Conservation (phyloP, 1,139 yeast genomes). For the Pichia terricola region DNA sequence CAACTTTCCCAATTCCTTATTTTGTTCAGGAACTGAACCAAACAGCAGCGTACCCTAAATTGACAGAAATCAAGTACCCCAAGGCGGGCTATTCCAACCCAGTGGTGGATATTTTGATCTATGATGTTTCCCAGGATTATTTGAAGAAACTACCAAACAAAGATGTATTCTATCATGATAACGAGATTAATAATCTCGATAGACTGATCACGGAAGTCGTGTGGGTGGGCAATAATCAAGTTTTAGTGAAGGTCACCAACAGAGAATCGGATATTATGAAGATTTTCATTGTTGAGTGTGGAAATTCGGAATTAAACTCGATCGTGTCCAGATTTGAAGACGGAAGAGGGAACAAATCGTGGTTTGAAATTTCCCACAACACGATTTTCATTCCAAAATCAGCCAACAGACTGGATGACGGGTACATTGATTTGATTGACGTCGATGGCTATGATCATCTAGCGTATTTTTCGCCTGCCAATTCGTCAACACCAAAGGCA, state of each 20-base stretch:
- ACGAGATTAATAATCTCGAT: conserved; percentile 23
- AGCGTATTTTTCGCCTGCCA: conserved; percentile 48
- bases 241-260: conserved; percentile 38
- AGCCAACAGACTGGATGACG: conserved; percentile 37
- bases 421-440: conserved; percentile 46
- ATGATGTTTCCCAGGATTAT: conserved; percentile 20
- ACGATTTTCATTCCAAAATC: conserved; percentile 64
- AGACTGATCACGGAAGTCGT: conserved; percentile 26
- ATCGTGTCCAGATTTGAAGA: conserved; percentile 32
- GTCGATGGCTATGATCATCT: conserved; percentile 46
- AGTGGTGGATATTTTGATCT: conserved; percentile 30
- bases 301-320: conserved; percentile 19
- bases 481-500: conserved; percentile 28
- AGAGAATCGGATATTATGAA: conserved; percentile 36
- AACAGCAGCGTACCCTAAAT: conserved; percentile 33
- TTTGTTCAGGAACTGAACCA: conserved; percentile 35
- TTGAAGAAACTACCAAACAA: conserved; percentile 29
- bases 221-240: conserved; percentile 37
- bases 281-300: conserved; percentile 31
- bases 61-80: conserved; percentile 37
- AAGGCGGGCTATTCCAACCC: conserved; percentile 48
- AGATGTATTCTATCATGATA: conserved; percentile 29
- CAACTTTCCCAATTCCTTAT: conserved; percentile 43
- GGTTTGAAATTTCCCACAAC: conserved; percentile 77
- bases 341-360: conserved; percentile 28